Evolutionary conservation across 1,139 yeast species (phyloP), one percentile per base, ranked within the genome.

Genomic region (Sugiyamaella grinbergsii): DNA sequence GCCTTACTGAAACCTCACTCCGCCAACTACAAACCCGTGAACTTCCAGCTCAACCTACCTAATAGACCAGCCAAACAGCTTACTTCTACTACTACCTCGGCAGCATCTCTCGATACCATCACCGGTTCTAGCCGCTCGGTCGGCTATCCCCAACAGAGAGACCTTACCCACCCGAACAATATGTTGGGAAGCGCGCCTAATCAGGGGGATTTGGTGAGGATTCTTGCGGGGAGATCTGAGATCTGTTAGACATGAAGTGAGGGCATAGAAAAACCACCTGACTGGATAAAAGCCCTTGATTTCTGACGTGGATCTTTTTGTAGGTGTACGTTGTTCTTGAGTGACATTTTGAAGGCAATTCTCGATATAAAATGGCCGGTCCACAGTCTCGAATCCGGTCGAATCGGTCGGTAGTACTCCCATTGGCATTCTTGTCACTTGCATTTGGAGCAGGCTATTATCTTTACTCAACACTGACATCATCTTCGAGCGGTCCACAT

Each of bases 371-470:
- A 20, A 36, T 36, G 40, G 40, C 28, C 15, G 18, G 28, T 20
- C n/a, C 40, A 18, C 5, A n/a, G 18, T 18, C 40, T 18, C 5
- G 13, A 2, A n/a, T 15, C 26, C 28, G 38, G 2, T 15, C 45
- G n/a, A 15, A 11, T 2, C 4, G 31, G 28, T 41, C 36, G 10
- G 23, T 24, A 36, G 13, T 16, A 2, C 28, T 31, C 4, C 34
- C 47, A 15, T 16, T 43, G 20, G 47, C 47, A 6, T 16, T 24
- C 18, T 7, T 43, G 6, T 43, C 47, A 11, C 16, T 43, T 6
- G 41, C 40, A 7, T 13, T 43, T 18, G 47, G 36, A 5, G 41
- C 40, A 6, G 47, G 47, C 6, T 43, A 29, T 18, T 43, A 43
- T 20, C 33, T 43, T 10, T 43, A 43, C 11, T 28, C 45, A 6